Conservation (phyloP, 2,329 filamentous ascomycete genomes). For the Alternaria longipes region DNA sequence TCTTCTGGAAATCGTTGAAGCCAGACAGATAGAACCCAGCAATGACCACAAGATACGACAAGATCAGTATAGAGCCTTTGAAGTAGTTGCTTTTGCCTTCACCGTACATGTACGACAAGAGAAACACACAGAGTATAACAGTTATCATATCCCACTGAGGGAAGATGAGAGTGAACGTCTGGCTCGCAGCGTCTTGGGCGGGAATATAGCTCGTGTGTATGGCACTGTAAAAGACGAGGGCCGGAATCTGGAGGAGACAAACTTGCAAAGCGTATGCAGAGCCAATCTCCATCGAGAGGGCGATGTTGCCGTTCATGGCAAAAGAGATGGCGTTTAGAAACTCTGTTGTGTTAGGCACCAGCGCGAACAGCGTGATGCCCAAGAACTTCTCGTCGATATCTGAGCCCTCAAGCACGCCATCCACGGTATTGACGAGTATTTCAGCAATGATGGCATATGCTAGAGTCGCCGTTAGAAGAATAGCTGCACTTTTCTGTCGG, state of each 20-base stretch:
- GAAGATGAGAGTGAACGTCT: conserved; percentile 87
- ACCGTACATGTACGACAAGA: conserved; percentile 96
- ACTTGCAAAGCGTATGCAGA: conserved; percentile 97
- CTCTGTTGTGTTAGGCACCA: conserved; percentile 98
- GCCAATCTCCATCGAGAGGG: conserved; percentile 97
- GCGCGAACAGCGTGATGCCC: conserved; percentile 93
- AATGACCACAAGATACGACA: conserved; percentile 92
- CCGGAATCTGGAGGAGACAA: conserved; percentile 91
- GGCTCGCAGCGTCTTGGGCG: conserved; percentile 63
- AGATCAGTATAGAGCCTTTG: conserved; percentile 93
- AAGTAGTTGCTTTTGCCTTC: conserved; percentile 99
- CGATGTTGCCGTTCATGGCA: conserved; percentile 99
- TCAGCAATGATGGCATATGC: conserved; percentile 97
- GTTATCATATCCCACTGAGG: conserved; percentile 99
- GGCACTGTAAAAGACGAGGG: conserved; percentile 89
- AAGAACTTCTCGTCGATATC: conserved; percentile 97
- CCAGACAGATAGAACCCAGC: conserved; percentile 90
- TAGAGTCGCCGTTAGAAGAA: conserved; percentile 86
- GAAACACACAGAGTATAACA: conserved; percentile 93
- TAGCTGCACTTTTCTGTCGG: conserved; percentile 85
- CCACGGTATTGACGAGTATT: conserved; percentile 95
- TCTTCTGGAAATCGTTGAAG: conserved; percentile 63
- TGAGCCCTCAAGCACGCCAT: conserved; percentile 90
- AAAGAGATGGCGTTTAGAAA: conserved; percentile 99
- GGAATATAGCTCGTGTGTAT: conserved; percentile 69